Base-by-base conservation (phyloP, 2,329 filamentous ascomycete genomes). In the Alternaria ventricosa region DNA sequence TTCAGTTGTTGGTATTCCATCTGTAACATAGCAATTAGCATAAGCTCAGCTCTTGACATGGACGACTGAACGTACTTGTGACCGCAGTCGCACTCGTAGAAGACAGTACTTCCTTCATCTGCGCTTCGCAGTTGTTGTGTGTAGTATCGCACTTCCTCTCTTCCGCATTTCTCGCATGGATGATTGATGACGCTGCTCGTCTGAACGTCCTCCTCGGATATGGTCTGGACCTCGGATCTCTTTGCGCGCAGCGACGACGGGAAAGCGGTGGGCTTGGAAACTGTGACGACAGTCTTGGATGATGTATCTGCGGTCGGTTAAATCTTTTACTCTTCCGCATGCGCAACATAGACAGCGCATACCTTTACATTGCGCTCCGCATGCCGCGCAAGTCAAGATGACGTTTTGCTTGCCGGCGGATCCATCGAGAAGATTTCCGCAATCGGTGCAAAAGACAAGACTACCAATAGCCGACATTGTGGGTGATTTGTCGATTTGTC, bases 41-140 rank as follows among this genome's bases (percentile, higher is more conserved):
- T 50, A 45, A 28, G 46, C 27, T 43, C 57, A 57, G 25, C 58
- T 36, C 47, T 25, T 55, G 56, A 25, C 60, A 50, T 10, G 45
- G 12, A 22, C 43, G 55, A 15, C 47, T 36, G 47, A 45, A 80
- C 89, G 72, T 87, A 94, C 91, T 92, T 94, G 81, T 93, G 85
- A 63, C 93, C 92, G 78, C 94, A 97, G 61, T 94, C 89, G 82
- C 94, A 97, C 64, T 87, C 90, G 82, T 93, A 97, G 76, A 97
- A 96, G 58, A 97, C 88, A 1, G 95, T 97, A 69, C 91, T 93
- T 65, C 96, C 96, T 88, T 98, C 95, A 79, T 99, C 96, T 58
- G 95, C 96, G 84, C 94, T 90, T 72, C 95, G 90, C 74, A 97
- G 83, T 79, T 99, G 96, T 64, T 93, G 88, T 3, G 91, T 91